These are phyloP conservation scores for Gossypium herbaceum DNA, from an alignment of 345 rosid species.

Conservation along the genomic window DNA sequence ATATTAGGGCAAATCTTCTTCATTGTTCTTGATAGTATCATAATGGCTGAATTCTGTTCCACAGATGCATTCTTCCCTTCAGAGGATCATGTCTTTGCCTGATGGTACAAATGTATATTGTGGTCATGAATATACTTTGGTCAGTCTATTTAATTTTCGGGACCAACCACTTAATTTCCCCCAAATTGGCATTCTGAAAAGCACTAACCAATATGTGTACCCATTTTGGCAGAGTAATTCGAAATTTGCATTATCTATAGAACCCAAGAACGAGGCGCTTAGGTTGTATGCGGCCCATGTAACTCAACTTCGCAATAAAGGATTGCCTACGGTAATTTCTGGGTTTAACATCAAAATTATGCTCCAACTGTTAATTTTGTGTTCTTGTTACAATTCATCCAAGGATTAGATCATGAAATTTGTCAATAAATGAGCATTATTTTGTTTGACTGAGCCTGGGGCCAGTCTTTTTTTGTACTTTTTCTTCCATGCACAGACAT, in stretches of 20 bases:
- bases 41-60: constrained; percentile 15
- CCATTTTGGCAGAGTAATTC: constrained; percentile 62
- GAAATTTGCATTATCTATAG: constrained; percentile 86
- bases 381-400: not conserved
- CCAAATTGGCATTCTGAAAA: constrained; percentile 1
- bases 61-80: constrained; percentile 87
- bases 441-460: not conserved
- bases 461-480: not conserved
- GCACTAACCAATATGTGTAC: constrained; percentile 14
- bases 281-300: constrained; percentile 71
- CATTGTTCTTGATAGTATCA: constrained; percentile 9
- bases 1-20: not conserved
- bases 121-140: constrained; percentile 94
- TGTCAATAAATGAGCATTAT: not conserved
- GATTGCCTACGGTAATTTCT: constrained; percentile 67
- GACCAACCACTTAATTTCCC: constrained; percentile 3
- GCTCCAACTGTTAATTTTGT: not conserved
- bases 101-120: constrained; percentile 83
- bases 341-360: not conserved
- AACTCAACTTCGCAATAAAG: constrained; percentile 82
- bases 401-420: not conserved
- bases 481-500: no score
- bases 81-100: constrained; percentile 72
- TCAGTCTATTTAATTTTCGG: constrained; percentile 31
- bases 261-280: constrained; percentile 86